Base-by-base conservation (phyloP, 2,329 filamentous ascomycete genomes). In the Rutstroemia sp. region DNA sequence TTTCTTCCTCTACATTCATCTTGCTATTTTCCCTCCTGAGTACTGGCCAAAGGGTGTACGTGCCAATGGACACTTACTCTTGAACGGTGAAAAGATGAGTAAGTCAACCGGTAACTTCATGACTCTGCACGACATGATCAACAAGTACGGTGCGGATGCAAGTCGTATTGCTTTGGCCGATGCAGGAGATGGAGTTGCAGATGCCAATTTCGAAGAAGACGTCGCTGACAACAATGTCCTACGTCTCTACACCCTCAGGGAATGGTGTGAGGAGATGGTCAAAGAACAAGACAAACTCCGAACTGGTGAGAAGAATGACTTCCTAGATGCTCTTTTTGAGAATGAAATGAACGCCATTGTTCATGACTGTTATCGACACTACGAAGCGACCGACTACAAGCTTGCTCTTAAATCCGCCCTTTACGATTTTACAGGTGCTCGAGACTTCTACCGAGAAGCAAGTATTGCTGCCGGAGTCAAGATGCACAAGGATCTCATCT, bases 1-100 rank as follows among this genome's bases (percentile, higher is more conserved):
- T 12, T 96, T 97, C 79, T 94, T 88, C 80, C 80, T 97, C 54
- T 97, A 97, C 75, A 87, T 92, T 64, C 94, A 97, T 72, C 73
- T 94, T 62, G 94, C 94, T 10, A 80, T 99, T 45, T 97, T 96
- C 79, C 82, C 85, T 12, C 81, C 82, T 58, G 83, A 92, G 71
- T 95, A 91, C 77, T 96, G 92, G 91, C 94, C 94, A 10, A 81
- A 81, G 52, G 85, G 85, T 61, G 80, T 97, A 63, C 87, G 94
- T 62, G 86, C 88, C 61, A 99, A 99, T 69, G 94, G 94, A 1
- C 92, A 97, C 74, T 75, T 97, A 67, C 83, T 95, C 72, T 79
- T 99, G 62, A 99, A 99, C 71, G 92, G 92, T 50, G 90, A 96
- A 71, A 99, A 99, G 81, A 99, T 99, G 94, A 88, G 85, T 71